Percentiles rank a stretch among this genome's conserved stretches.
Conservation (phyloP, 1,284 basidiomycete species). For the Puccinia hordei region DNA sequence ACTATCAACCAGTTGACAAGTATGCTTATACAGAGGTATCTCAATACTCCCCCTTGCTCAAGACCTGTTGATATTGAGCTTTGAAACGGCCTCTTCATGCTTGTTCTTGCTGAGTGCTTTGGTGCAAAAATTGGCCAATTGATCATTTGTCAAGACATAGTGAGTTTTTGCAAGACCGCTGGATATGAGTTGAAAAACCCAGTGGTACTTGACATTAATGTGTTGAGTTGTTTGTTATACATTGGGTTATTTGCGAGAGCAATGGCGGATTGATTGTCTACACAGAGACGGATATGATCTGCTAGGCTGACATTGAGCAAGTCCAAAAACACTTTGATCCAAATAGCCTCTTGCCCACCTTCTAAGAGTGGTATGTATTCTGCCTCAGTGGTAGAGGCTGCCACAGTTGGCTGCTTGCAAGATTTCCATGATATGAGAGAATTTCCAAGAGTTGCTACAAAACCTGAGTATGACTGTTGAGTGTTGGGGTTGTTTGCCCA, state of each 20-base stretch:
- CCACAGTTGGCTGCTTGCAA: not conserved
- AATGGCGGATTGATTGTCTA: slow-evolving; percentile 51
- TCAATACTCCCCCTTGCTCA: no score
- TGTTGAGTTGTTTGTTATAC: slow-evolving; percentile 46
- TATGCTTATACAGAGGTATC: no score
- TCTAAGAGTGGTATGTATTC: slow-evolving; percentile 3
- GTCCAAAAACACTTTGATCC: not conserved
- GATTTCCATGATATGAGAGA: not conserved
- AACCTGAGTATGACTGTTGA: not conserved
- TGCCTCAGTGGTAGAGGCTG: not conserved
- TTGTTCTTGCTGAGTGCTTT: no score
- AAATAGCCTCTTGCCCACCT: not conserved
- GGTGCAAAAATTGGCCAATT: no score
- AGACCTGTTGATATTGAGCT: no score
- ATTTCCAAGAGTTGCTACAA: not conserved
- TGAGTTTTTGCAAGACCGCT: no score
- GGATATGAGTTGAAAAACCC: slow-evolving; percentile 43
- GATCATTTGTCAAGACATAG: slow-evolving; percentile 8
- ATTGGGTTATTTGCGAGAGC: slow-evolving; percentile 50
- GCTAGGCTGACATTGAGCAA: not conserved
- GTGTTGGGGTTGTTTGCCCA: not conserved
- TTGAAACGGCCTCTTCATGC: no score
- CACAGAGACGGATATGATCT: not conserved
- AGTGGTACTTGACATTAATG: slow-evolving; percentile 50
- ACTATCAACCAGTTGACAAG: no score